Percentiles rank a stretch among this genome's conserved stretches.
These are phyloP conservation scores for Penicillium canescens DNA, from an alignment of 495 filamentous ascomycete genomes.

Conservation along the genomic window DNA sequence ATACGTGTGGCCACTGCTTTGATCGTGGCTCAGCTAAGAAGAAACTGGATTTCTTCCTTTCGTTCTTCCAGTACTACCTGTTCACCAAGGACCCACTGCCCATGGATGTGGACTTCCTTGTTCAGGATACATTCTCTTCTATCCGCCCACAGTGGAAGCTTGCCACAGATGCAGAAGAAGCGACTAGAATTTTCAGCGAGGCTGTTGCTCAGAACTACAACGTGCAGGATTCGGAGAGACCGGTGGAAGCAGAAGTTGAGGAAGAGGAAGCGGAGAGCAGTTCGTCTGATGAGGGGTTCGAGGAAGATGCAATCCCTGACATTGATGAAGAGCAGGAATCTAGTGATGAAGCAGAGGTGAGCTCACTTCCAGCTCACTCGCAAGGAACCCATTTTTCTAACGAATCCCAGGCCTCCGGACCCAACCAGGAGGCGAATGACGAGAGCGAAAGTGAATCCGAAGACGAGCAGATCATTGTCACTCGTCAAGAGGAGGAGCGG, in stretches of 20 bases:
- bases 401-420: conserved; percentile 49
- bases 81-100: conserved; percentile 88
- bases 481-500: conserved; percentile 82
- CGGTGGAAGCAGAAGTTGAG: conserved; percentile 65
- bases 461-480: conserved; percentile 89
- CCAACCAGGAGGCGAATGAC: conserved; percentile 41
- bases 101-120: conserved; percentile 96
- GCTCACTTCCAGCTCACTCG: conserved; percentile 5
- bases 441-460: conserved; percentile 55
- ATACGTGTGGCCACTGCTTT: conserved; percentile 96
- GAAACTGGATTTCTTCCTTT: conserved; percentile 97
- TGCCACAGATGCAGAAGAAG: conserved; percentile 76
- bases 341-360: conserved; percentile 59
- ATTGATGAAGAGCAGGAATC: conserved; percentile 59
- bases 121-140: conserved; percentile 85
- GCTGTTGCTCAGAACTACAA: conserved; percentile 89
- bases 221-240: conserved; percentile 65
- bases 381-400: neutral
- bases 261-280: conserved; percentile 60
- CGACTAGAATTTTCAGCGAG: conserved; percentile 79
- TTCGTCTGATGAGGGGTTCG: conserved; percentile 63
- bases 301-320: conserved; percentile 56
- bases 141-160: conserved; percentile 92
- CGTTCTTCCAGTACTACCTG: conserved; percentile 97
- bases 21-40: conserved; percentile 91